Evolutionary conservation across 306 rosid species (phyloP), one percentile per base, ranked within the genome.

Genomic region (Mimosa pudica): DNA sequence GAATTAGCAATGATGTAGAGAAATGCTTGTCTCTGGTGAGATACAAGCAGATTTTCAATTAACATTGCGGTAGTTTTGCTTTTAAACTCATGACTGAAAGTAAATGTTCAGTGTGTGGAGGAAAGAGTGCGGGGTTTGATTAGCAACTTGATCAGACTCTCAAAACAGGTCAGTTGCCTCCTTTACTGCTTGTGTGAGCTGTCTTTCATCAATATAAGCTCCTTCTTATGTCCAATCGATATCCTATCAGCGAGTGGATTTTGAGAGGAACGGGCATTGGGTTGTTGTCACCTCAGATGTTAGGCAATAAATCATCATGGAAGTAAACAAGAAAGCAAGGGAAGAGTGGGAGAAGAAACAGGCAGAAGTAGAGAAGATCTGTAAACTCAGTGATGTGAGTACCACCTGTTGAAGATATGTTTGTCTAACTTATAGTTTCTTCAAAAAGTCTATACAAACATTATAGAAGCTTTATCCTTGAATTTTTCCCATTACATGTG

Each of bases 1-100:
- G 88, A 61, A 69, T 85, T 80, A 71, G 89, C 89, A 85, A 82
- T 70, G 97, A 92, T 79, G 92, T 91, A 74, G 97, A 92, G 88
- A 88, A 80, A 76, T 95, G 98, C 86, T 86, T 95, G 90, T 95
- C 98, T 71, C 85, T 91, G 98, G 97, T 95, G 88, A 89, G 98
- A 77, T 80, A 80, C 77, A 62, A 47, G 73, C 66, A 55, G 47
- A 32, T 57, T 70, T 73, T 67, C 52, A 32, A 30, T 78, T 80
- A 71, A 70, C 70, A 42, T 81, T 74, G 36, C 48, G 52, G 71
- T 80, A 70, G 57, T 79, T 10, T 77, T 77, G 47, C 77, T 52
- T 83, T 54, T 73, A 57, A 60, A 79, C 81, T 82, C 75, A 81
- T 44, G 69, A 55, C 14, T 79, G 52, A 65, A 79, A 86, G 75